A percentile compares a stretch with the other conserved stretches of the same genome.
Conservation (phyloP, 2,329 filamentous ascomycete species). For the Epicoccum nigrum region DNA sequence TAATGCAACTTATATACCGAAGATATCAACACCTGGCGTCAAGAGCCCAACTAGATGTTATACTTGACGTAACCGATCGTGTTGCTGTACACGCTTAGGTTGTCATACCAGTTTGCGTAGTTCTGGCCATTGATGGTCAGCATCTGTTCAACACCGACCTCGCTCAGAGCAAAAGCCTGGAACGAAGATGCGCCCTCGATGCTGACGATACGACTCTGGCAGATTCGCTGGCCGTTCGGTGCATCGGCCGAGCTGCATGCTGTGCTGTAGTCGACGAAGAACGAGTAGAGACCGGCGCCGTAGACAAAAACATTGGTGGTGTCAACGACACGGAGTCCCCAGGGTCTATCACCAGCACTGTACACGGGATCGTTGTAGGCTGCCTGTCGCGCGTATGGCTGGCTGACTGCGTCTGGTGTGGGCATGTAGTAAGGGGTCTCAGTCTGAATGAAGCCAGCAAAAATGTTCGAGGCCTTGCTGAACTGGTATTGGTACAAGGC, state of each 20-base stretch:
- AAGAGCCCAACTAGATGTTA: constrained; percentile 28
- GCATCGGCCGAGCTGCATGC: constrained; percentile 35
- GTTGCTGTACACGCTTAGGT: constrained; percentile 50
- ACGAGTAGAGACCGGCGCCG: constrained; percentile 71
- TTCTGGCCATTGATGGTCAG: constrained; percentile 52
- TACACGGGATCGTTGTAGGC: constrained; percentile 74
- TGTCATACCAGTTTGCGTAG: constrained; percentile 55
- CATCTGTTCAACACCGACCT: constrained; percentile 57
- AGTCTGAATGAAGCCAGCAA: constrained; percentile 83
- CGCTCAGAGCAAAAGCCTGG: constrained; percentile 56
- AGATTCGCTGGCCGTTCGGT: constrained; percentile 46
- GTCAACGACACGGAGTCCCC: constrained; percentile 68
- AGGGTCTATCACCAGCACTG: constrained; percentile 52
- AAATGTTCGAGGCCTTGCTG: constrained; percentile 76
- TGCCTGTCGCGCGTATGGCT: constrained; percentile 62
- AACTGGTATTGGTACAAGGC: constrained; percentile 83
- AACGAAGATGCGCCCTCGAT: constrained; percentile 52
- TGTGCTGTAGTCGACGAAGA: constrained; percentile 68
- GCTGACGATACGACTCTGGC: constrained; percentile 59
- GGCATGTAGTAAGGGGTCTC: constrained; percentile 88
- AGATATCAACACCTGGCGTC: not conserved
- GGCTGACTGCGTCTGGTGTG: constrained; percentile 72
- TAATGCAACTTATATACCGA: constrained; percentile 7
- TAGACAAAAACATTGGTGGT: constrained; percentile 65
- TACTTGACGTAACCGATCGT: constrained; percentile 45